Conservation (phyloP, 192 early-diverging fungal genomes). For the Martensiomyces pterosporus region DNA sequence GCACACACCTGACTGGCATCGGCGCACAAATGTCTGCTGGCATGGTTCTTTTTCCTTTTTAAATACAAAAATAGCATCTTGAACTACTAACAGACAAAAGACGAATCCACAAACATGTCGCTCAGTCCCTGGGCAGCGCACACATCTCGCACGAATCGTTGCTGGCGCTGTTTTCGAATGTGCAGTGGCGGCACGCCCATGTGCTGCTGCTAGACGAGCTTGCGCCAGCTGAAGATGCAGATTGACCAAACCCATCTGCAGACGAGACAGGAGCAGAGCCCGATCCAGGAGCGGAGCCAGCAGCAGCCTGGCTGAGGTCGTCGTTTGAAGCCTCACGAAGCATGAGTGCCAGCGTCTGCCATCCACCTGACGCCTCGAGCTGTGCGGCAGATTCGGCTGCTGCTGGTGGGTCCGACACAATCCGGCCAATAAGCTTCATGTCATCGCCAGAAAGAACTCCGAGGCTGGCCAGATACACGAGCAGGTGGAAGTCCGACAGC, state of each 20-base stretch:
- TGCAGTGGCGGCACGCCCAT: conserved; percentile 47
- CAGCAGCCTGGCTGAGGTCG: conserved; percentile 19
- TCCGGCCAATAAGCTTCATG: conserved; percentile 18
- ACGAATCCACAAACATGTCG: background rate
- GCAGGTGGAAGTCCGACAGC: conserved; percentile 83
- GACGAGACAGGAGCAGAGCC: background rate
- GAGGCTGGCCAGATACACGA: conserved; percentile 64
- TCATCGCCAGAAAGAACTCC: conserved; percentile 64
- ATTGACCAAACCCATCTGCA: background rate
- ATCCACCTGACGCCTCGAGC: conserved; percentile 21
- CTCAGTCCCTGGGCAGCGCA: conserved; percentile 29
- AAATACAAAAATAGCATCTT: too few relatives aligned
- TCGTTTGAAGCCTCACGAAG: conserved; percentile 29
- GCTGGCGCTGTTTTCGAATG: conserved; percentile 26
- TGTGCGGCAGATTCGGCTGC: conserved; percentile 7
- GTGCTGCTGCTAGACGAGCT: background rate
- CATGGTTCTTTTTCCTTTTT: too few relatives aligned
- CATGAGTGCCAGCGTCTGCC: conserved; percentile 43
- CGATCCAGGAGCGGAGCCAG: conserved; percentile 4
- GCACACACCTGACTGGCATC: too few relatives aligned
- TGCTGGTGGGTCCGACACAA: conserved; percentile 12
- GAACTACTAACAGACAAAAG: too few relatives aligned
- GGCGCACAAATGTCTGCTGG: too few relatives aligned
- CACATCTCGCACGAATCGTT: conserved; percentile 45
- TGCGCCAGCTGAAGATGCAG: background rate